These are phyloP conservation scores for Geranomyces michiganensis DNA, from an alignment of 192 early-diverging fungal species.

Conservation along the genomic window DNA sequence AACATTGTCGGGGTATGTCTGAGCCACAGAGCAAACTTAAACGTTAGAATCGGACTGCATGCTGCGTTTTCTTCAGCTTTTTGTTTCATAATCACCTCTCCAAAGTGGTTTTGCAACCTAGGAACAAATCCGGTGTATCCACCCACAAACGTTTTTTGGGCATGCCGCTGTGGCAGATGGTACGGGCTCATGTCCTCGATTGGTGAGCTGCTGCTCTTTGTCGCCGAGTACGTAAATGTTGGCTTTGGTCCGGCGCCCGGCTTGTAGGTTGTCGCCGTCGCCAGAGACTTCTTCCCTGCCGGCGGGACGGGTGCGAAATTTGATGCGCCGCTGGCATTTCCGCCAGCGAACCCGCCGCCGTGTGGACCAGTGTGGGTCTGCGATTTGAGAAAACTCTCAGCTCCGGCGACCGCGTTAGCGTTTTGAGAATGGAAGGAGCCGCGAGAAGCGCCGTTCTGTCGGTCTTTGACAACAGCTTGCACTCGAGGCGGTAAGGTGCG, in stretches of 20 bases:
- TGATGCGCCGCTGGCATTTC: slow-evolving; percentile 23
- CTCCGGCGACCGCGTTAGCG: not conserved
- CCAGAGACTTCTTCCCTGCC: not conserved
- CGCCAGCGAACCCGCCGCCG: slow-evolving; percentile 25
- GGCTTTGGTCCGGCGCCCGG: slow-evolving; percentile 21
- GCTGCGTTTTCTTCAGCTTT: no score
- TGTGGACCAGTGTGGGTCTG: not conserved
- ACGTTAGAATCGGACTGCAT: not conserved
- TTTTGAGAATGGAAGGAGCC: not conserved
- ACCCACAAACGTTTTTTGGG: slow-evolving; percentile 58
- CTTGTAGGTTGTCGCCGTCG: slow-evolving; percentile 1
- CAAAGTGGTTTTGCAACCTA: slow-evolving; percentile 62
- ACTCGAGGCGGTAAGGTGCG: slow-evolving; percentile 50
- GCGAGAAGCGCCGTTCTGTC: slow-evolving; percentile 1
- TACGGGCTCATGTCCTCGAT: slow-evolving; percentile 58
- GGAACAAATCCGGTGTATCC: slow-evolving; percentile 66
- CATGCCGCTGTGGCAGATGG: slow-evolving; percentile 49
- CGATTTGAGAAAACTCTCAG: not conserved
- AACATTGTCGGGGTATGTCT: slow-evolving; percentile 59
- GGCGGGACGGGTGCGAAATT: slow-evolving; percentile 25
- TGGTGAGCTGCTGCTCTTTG: slow-evolving; percentile 30
- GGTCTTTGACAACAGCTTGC: slow-evolving; percentile 39
- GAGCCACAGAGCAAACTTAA: not conserved
- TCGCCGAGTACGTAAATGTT: slow-evolving; percentile 42
- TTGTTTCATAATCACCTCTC: slow-evolving; percentile 45